Evolutionary conservation across 2,329 filamentous ascomycete genomes (phyloP), one percentile per base, ranked within the genome.

Genomic region (Penicillium sp.): DNA sequence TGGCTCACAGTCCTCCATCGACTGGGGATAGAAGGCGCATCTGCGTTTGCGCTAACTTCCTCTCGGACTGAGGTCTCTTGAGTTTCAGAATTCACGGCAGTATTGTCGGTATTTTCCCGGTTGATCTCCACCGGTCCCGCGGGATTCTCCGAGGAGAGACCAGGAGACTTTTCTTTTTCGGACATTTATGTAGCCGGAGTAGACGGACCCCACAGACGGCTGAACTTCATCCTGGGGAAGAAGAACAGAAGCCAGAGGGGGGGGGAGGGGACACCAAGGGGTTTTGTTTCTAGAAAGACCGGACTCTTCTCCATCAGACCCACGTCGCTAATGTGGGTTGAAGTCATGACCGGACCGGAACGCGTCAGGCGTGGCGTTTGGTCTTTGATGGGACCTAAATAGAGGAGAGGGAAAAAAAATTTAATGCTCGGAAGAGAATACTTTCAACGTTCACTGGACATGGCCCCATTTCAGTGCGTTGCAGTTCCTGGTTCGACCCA

Each of bases 1-100:
- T 58, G 54, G 29, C 59, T 63, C 24, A 54, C 57, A 16, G 62
- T 52, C 33, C 59, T 61, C 60, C 60, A 65, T 39, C 56, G 49
- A 23, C 57, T 36, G 4, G 53, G 42, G 28, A 58, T 49, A 13
- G 50, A 47, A 1, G 55, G 34, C 1, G 38, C 44, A 24, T 41
- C 56, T 9, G 51, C 53, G 45, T 51, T 51, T 13, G 51, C 56
- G 26, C 36, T 59, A 9, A 18, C 41, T 12, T 51, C 38, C 8
- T 63, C 56, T 7, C 21, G 43, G 2, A 10, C 8, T 1, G 45
- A 26, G 41, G 9, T 56, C 10, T 21, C 16, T 6, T 16, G 36
- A 21, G 9, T 21, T 18, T 39, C 55, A 12, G 50, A 31, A 8
- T 51, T 44, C 18, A 47, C 41, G 6, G 31, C 28, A 36, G 28